Conservation (phyloP, 2,329 filamentous ascomycete genomes). For the Teratosphaeria viscida region DNA sequence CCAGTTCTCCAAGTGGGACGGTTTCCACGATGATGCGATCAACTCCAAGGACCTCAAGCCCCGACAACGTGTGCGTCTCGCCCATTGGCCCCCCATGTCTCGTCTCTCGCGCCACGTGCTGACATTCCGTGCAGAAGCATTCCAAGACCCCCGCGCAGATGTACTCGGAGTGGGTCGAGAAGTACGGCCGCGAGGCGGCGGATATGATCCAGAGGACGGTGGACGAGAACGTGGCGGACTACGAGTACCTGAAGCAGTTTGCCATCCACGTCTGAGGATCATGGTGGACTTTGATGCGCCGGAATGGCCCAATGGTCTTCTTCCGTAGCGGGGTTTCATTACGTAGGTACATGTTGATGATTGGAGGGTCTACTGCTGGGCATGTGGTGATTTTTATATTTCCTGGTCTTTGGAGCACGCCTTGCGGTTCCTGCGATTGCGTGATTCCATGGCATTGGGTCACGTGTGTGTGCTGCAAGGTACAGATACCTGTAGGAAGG, state of each 20-base stretch:
- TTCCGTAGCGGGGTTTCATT: not conserved
- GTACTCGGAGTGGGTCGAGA: constrained; percentile 60
- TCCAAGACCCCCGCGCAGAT: constrained; percentile 55
- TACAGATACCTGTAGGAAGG: not conserved
- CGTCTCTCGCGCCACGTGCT: not conserved
- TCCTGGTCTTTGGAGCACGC: not conserved
- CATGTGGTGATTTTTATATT: not conserved
- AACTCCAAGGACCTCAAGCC: constrained; percentile 67
- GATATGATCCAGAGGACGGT: constrained; percentile 61
- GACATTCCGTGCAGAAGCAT: constrained; percentile 37
- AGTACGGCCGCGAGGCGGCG: constrained; percentile 62
- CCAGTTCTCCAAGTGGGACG: constrained; percentile 92
- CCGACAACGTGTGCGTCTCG: constrained; percentile 47
- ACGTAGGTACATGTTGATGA: not conserved
- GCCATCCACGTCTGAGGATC: constrained; percentile 41
- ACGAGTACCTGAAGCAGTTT: constrained; percentile 74
- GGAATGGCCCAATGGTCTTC: not conserved
- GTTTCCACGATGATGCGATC: constrained; percentile 93
- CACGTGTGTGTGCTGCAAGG: not conserved
- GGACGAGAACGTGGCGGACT: constrained; percentile 60
- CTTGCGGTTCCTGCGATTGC: not conserved
- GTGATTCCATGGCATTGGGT: not conserved
- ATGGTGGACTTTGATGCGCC: not conserved
- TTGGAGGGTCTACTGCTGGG: not conserved
- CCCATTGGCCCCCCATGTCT: not conserved